These are phyloP conservation scores for Mycocentrospora acerina DNA, from an alignment of 2,329 filamentous ascomycete species.

Conservation along the genomic window DNA sequence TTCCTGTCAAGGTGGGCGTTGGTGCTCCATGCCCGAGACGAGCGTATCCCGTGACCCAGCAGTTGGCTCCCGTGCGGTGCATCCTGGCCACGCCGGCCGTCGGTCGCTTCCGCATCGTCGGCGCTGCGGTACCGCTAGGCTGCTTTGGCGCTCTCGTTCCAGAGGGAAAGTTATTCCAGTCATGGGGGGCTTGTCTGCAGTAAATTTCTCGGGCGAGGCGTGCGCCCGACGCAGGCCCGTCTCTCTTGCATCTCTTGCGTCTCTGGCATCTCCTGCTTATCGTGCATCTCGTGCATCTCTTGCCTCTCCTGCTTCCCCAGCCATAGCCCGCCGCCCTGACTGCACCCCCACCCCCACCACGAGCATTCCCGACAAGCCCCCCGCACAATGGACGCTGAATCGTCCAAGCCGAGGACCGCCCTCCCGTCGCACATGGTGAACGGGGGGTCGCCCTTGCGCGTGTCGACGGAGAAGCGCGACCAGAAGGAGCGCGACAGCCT, in stretches of 20 bases:
- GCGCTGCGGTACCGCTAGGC: slow-evolving; percentile 7
- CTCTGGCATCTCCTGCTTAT: too few relatives aligned
- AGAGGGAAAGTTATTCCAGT: slow-evolving; percentile 23
- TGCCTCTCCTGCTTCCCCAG: slow-evolving; percentile 9
- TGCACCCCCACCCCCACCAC: slow-evolving; percentile 2
- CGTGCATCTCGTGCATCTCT: too few relatives aligned
- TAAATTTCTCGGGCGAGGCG: slow-evolving; percentile 10
- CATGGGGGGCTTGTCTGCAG: slow-evolving; percentile 12
- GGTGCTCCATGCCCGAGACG: slow-evolving; percentile 1
- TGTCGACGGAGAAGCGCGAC: slow-evolving; percentile 50
- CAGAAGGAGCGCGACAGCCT: slow-evolving; percentile 58
- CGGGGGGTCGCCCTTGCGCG: slow-evolving; percentile 54
- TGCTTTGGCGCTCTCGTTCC: slow-evolving; percentile 6
- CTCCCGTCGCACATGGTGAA: slow-evolving; percentile 60
- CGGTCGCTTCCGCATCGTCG: slow-evolving; percentile 10
- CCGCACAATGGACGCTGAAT: slow-evolving; percentile 46
- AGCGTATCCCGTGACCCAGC: slow-evolving; percentile 7
- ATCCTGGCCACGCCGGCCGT: slow-evolving; percentile 2
- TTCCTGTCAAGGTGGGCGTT: too few relatives aligned
- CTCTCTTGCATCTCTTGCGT: too few relatives aligned
- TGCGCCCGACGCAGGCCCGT: slow-evolving; percentile 23
- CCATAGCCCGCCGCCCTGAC: too few relatives aligned
- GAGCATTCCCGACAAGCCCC: slow-evolving; percentile 4
- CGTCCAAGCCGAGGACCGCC: slow-evolving; percentile 52
- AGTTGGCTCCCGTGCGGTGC: background rate